These are phyloP conservation scores for Cladosporium velox DNA, from an alignment of 2,329 filamentous ascomycete genomes.

Conservation along the genomic window DNA sequence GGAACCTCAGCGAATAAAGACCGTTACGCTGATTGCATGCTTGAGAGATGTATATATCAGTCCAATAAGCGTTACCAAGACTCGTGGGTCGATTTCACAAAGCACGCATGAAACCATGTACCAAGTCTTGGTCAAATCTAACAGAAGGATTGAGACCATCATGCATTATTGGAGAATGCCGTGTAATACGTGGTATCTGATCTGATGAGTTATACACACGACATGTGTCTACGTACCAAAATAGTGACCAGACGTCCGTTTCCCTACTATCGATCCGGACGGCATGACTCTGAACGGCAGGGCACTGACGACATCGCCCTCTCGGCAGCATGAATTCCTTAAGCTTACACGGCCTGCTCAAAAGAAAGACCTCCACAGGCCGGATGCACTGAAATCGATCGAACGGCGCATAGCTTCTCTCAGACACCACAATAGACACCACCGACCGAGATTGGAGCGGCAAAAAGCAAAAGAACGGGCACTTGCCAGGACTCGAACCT, in stretches of 20 bases:
- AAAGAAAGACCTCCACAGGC: background rate
- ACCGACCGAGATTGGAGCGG: background rate
- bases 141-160: background rate
- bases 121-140: background rate
- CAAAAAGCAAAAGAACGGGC: conserved; percentile 12
- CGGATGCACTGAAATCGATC: background rate
- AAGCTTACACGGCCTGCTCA: background rate
- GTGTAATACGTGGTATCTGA: background rate
- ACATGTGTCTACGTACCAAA: background rate
- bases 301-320: background rate
- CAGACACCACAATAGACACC: background rate
- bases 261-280: background rate
- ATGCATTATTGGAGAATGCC: background rate
- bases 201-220: background rate
- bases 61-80: background rate
- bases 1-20: background rate
- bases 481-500: conserved; percentile 16
- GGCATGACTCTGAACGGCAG: background rate
- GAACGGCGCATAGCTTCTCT: background rate
- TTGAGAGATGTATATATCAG: background rate
- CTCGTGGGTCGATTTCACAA: background rate
- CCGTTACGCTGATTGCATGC: background rate
- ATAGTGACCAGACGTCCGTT: background rate
- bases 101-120: background rate
- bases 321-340: background rate